Evolutionary conservation across 2,329 filamentous ascomycete genomes (phyloP).

Genomic region (Ophiostoma pallidulum): DNA sequence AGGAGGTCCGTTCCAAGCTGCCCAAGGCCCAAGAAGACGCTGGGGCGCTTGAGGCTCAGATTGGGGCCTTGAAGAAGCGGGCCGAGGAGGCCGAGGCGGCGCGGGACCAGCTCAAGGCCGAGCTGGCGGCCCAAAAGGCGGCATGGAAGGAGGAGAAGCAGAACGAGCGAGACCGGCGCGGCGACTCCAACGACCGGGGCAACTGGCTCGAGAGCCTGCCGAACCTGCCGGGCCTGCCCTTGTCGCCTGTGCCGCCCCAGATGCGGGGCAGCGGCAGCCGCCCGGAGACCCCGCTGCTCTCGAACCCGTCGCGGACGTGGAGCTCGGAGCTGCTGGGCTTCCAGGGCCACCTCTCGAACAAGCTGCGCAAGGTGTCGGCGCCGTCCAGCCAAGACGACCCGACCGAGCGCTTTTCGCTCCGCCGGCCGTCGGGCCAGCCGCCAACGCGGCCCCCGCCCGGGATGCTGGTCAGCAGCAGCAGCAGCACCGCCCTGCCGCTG

Average conservation of each 20-base stretch:
- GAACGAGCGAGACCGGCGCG: slow-evolving; percentile 9
- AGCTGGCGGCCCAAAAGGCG: slow-evolving; percentile 41
- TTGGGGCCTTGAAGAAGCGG: slow-evolving; percentile 54
- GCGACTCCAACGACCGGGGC: slow-evolving; percentile 31
- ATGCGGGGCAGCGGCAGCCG: slow-evolving; percentile 33
- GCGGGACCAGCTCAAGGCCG: slow-evolving; percentile 43
- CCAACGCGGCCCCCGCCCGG: slow-evolving; percentile 33
- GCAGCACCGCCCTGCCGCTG: slow-evolving; percentile 20
- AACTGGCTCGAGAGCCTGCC: slow-evolving; percentile 50
- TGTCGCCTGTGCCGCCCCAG: slow-evolving; percentile 19
- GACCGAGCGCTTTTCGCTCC: slow-evolving; percentile 31
- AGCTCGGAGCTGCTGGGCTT: slow-evolving; percentile 46
- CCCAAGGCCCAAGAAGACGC: slow-evolving; percentile 57
- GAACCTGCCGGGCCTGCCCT: slow-evolving; percentile 32
- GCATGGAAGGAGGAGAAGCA: slow-evolving; percentile 24
- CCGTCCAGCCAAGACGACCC: slow-evolving; percentile 41
- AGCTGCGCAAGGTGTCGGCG: slow-evolving; percentile 37
- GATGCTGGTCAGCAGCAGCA: slow-evolving; percentile 24
- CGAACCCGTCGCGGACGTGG: slow-evolving; percentile 38
- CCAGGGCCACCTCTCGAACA: slow-evolving; percentile 30
- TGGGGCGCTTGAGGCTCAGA: slow-evolving; percentile 46
- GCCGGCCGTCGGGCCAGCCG: slow-evolving; percentile 44
- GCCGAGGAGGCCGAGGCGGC: slow-evolving; percentile 57
- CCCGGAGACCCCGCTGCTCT: slow-evolving; percentile 46
- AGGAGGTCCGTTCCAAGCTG: slow-evolving; percentile 56